These are phyloP conservation scores for Solanum habrochaites DNA, from an alignment of 257 asterid species.

Conservation along the genomic window DNA sequence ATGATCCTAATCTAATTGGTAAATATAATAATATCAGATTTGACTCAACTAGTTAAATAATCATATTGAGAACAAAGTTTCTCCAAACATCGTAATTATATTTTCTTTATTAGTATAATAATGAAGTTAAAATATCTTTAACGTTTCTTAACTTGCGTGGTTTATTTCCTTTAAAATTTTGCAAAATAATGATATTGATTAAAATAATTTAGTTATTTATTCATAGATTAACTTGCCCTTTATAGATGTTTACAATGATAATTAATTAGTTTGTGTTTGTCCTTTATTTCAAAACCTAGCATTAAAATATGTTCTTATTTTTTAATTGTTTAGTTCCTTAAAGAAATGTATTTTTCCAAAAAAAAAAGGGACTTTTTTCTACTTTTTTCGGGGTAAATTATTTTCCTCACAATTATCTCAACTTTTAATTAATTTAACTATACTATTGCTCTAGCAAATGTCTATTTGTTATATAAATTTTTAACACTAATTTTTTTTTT, in stretches of 20 bases:
- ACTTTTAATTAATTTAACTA: neutral
- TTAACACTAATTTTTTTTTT: too few relatives aligned
- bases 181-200: neutral
- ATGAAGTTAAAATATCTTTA: neutral
- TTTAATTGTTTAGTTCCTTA: neutral
- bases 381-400: neutral
- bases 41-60: too few relatives aligned
- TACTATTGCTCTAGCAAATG: neutral
- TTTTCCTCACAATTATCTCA: neutral
- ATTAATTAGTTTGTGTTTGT: too few relatives aligned
- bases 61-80: neutral
- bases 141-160: neutral
- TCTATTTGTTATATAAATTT: neutral
- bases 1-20: neutral
- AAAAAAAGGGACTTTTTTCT: neutral
- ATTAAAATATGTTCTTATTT: too few relatives aligned
- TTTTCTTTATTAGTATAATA: neutral
- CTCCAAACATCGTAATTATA: neutral
- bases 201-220: neutral
- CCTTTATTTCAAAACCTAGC: neutral
- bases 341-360: neutral
- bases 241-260: neutral
- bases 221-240: neutral
- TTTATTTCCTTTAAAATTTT: neutral
- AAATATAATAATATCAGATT: neutral